Evolutionary conservation across 371 early-diverging fungal species (phyloP), one percentile per base, ranked within the genome.

Genomic region (Mortierella sp.): DNA sequence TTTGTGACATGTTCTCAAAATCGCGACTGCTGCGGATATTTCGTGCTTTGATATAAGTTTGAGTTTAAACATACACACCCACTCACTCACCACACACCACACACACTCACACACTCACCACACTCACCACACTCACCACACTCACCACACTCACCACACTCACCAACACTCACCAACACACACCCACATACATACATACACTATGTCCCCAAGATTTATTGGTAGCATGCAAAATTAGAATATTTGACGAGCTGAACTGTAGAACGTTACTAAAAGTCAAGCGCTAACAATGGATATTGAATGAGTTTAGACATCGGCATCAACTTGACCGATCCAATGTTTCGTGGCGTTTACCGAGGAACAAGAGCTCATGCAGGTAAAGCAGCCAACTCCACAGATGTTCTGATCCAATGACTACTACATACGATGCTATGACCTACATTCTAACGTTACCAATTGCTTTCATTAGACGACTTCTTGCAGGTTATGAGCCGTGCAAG

Each of bases 311-410:
- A 96, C 64, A 94, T 96, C 82, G 97, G 92, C 32, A 91, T 91
- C 45, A 96, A 96, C 68, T 87, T 96, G 75, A 93, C 95, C 0
- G 96, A 96, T 76, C 87, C 91, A 40, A 92, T 96, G 91, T 97
- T 95, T 76, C 87, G 89, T 21, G 97, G 97, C 15, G 60, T 87
- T 16, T 97, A 97, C 82, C 89, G 92, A 52, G 96, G 92, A 33
- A 95, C 92, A 65, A 90, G 87, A 69, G 87, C 79, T 21, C 97
- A 96, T 76, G 74, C 84, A 62, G 91, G 93, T 91, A 85, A 53
- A 69, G 19, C 13, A 58, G 45, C 66, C 13, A 9, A 22, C 28
- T 43, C 5, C 13, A n/a, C 7, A 15, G 32, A n/a, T 55, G 15
- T 1, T 7, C 11, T 16, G 15, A 19, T 19, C 57, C 13, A 6